These are phyloP conservation scores for Cylindrodendrum hubeiense DNA, from an alignment of 2,329 filamentous ascomycete species.

Conservation along the genomic window DNA sequence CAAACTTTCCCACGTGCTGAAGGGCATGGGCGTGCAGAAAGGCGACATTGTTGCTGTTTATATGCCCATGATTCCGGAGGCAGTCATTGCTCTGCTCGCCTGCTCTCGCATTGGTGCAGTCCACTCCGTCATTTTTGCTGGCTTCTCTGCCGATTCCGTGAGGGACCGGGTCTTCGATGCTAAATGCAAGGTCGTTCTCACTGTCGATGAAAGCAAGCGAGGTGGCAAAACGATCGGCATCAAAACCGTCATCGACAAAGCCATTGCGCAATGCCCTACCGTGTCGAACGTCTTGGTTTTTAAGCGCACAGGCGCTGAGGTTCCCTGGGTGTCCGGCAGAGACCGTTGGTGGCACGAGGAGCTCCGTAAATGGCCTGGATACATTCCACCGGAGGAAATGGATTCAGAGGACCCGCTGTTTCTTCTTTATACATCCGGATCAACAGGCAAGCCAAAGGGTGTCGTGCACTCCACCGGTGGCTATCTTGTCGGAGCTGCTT, in stretches of 20 bases:
- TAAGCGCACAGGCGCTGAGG: conserved; percentile 89
- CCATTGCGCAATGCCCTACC: conserved; percentile 82
- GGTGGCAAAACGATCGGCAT: conserved; percentile 93
- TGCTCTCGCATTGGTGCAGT: conserved; percentile 90
- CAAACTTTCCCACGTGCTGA: conserved; percentile 83
- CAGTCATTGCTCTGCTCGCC: conserved; percentile 81
- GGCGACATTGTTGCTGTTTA: conserved; percentile 96
- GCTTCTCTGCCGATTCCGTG: conserved; percentile 93
- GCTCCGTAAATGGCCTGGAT: conserved; percentile 90
- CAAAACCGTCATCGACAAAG: conserved; percentile 96
- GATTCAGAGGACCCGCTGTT: conserved; percentile 93
- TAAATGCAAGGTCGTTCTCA: conserved; percentile 89
- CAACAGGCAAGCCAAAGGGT: conserved; percentile 96
- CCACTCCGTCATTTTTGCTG: conserved; percentile 95
- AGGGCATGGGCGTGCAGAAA: conserved; percentile 92
- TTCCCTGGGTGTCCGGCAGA: conserved; percentile 85
- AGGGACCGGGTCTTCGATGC: conserved; percentile 91
- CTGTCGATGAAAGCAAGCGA: conserved; percentile 92
- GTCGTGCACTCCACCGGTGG: conserved; percentile 94
- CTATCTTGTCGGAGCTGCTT: conserved; percentile 87
- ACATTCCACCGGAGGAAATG: conserved; percentile 86
- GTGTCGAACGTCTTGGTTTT: conserved; percentile 86
- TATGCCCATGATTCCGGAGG: conserved; percentile 96
- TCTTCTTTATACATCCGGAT: conserved; percentile 94
- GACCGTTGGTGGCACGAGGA: conserved; percentile 98